These are phyloP conservation scores for Cucumis melo DNA, from an alignment of 306 rosid genomes.

Conservation along the genomic window DNA sequence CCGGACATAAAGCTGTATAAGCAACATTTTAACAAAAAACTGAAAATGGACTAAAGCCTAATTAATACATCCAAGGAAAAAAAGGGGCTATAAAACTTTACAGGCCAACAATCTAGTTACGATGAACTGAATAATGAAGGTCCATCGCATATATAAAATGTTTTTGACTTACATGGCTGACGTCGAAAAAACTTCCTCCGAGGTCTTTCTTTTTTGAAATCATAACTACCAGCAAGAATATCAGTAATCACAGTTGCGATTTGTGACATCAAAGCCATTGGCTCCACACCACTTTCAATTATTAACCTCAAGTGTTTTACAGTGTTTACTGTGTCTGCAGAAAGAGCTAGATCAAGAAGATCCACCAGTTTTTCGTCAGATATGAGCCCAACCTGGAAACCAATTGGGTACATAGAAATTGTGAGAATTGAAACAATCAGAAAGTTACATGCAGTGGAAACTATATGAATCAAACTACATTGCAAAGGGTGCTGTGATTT, in stretches of 20 bases:
- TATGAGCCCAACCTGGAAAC: conserved; percentile 85
- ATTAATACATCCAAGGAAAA: background rate
- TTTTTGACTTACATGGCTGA: conserved; percentile 58
- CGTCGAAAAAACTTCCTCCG: conserved; percentile 84
- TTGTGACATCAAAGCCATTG: conserved; percentile 90
- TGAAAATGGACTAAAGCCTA: background rate
- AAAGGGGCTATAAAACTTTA: background rate
- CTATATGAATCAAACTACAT: background rate
- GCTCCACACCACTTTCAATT: conserved; percentile 96
- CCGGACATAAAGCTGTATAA: background rate
- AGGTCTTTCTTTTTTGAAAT: conserved; percentile 51
- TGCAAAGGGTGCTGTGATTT: background rate
- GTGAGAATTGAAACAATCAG: background rate
- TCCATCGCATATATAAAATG: background rate
- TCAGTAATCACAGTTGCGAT: conserved; percentile 95
- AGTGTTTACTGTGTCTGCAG: conserved; percentile 93
- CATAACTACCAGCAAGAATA: conserved; percentile 89
- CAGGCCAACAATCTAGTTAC: background rate
- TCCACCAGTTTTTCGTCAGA: conserved; percentile 94
- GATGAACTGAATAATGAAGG: background rate
- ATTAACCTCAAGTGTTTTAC: conserved; percentile 85
- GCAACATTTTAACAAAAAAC: background rate
- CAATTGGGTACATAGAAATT: background rate
- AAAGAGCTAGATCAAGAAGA: conserved; percentile 93
- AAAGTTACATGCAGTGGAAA: background rate